Conservation (phyloP, 805 yeast genomes). For the Scheffersomyces amazonensis region DNA sequence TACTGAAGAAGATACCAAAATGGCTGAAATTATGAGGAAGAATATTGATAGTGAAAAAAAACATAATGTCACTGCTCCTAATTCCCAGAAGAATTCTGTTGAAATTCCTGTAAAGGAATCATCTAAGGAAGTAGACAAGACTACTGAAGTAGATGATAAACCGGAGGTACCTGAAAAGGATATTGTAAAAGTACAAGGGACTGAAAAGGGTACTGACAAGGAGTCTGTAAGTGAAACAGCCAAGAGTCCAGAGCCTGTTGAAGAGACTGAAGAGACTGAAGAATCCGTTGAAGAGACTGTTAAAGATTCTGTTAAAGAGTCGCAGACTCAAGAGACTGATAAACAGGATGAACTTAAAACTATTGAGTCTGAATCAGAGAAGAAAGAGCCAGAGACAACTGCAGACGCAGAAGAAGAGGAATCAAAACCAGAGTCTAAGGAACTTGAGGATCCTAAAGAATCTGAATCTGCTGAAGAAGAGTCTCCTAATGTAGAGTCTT, state of each 20-base stretch:
- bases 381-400: not conserved
- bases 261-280: too few species aligned
- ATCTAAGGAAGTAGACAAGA: too few species aligned
- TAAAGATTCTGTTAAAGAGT: too few species aligned
- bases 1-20: slow-evolving; percentile 46
- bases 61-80: not conserved
- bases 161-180: slow-evolving; percentile 2
- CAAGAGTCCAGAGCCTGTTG: not conserved
- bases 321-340: too few species aligned
- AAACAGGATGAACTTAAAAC: too few species aligned
- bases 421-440: too few species aligned
- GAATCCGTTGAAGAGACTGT: too few species aligned
- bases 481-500: not conserved
- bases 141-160: too few species aligned
- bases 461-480: not conserved
- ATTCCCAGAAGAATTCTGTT: not conserved
- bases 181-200: not conserved
- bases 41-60: slow-evolving; percentile 27
- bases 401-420: not conserved
- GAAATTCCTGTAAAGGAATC: not conserved
- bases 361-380: too few species aligned
- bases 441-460: slow-evolving; percentile 1
- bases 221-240: not conserved
- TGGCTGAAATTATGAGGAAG: slow-evolving; percentile 45
- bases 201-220: slow-evolving; percentile 3